Base-by-base conservation (phyloP, 768 basidiomycete genomes). In the Tylopilus balloui region DNA sequence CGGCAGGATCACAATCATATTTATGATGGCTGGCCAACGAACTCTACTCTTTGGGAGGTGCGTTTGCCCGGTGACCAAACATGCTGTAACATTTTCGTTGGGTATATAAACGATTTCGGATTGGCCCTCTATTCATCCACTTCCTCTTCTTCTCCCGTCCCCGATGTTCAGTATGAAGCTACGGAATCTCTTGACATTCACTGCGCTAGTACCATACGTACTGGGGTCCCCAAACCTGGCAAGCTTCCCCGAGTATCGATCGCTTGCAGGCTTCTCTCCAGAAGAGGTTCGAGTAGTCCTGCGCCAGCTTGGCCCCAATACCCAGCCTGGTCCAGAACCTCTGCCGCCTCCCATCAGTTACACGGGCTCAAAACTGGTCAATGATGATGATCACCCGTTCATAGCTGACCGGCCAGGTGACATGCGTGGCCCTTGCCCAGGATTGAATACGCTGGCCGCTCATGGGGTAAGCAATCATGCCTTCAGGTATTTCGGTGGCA, bases 391-490 rank as follows among this genome's bases (percentile, higher is more conserved):
- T 12, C 60, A 63, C 12, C 61, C 60, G 19, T 63, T 36, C 29
- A 0, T 28, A 3, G 42, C 45, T 14, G 41, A 41, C 24, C 38
- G 1, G n/a, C 54, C 53, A 7, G 51, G 51, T 25, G 61, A 60
- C 34, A 51, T 63, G 34, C 61, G 60, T 37, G 60, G 61, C 11
- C 58, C 61, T 3, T 62, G 52, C 37, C 58, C 60, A 0, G 60
- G 61, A 37, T 37, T 61, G 47, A 63, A 62, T 28, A 63, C 62
- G 9, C 45, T 62, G 2, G 55, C 62, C 3, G 50, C 58, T 55
- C 61, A 62, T 2, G 61, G 61, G 12, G 61, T 61, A 15, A 43
- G 61, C 34, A 10, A 42, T n/a, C n/a, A n/a, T n/a, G n/a, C n/a
- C n/a, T n/a, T 24, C 17, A 5, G 20, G 23, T 0, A 25, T 20